A percentile compares a stretch with the other conserved stretches of the same genome.
phyloP scores from a whole-genome alignment of 75 land plant genomes.

The Pinus taeda region DNA sequence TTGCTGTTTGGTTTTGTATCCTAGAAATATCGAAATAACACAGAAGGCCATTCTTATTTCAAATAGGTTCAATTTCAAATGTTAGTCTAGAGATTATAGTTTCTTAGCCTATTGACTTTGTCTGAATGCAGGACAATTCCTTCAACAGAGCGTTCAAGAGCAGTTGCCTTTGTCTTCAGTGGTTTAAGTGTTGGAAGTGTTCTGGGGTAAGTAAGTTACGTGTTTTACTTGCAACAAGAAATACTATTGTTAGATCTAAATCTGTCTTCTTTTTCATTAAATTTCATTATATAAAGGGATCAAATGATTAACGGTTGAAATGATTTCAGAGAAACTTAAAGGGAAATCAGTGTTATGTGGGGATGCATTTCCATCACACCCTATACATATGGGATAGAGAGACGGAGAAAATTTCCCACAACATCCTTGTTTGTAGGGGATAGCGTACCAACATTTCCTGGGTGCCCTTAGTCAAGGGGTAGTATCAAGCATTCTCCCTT shows the following conservation, averaged over 20 bases:
- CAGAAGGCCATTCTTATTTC: not conserved
- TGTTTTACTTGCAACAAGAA: not conserved
- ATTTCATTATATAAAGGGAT: not conserved
- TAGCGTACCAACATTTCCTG: no score
- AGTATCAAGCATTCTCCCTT: no score
- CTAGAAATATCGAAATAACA: no score
- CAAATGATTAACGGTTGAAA: not conserved
- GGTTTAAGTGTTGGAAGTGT: slow-evolving; percentile 96
- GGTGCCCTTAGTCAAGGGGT: no score
- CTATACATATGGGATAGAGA: no score
- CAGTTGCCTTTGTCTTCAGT: slow-evolving; percentile 91
- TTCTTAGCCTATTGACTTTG: not conserved
- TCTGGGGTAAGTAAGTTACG: slow-evolving; percentile 58
- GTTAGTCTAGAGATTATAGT: not conserved
- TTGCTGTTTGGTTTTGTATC: not conserved
- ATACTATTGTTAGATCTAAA: not conserved
- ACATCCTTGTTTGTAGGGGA: no score
- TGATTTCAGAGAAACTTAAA: not conserved
- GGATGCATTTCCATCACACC: no score
- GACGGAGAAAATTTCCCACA: no score
- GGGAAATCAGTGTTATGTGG: not conserved
- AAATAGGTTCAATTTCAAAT: not conserved
- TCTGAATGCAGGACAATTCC: slow-evolving; percentile 67
- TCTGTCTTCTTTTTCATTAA: not conserved
- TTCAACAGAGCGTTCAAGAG: slow-evolving; percentile 84